Base-by-base conservation (phyloP, 1,284 basidiomycete species). In the Pterula multifida region DNA sequence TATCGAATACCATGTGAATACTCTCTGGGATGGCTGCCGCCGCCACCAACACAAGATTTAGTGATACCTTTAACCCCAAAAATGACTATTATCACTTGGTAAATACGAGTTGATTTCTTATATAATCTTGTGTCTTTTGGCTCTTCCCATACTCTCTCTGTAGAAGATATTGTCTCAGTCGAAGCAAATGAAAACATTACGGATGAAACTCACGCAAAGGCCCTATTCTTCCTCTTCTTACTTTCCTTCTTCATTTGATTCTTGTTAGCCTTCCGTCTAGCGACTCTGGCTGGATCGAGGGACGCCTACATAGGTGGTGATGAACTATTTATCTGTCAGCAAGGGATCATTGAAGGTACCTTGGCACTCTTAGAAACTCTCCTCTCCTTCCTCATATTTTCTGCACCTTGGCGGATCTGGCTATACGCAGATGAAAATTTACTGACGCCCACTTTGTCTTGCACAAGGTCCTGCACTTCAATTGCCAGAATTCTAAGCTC, bases 391-490 rank as follows among this genome's bases (percentile, higher is more conserved):
- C 88, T 76, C 28, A 90, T 76, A 28, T 73, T 76, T 25, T 83
- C 65, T 1, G 80, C 78, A 26, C 75, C 71, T 60, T 91, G 83
- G 36, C 90, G 77, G 50, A 98, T 85, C 50, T 75, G 73, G 56
- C 82, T 88, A 68, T 96, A 98, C 0, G 76, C 76, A 17, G 64
- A 65, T 2, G 91, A 79, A 66, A 96, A 98, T 51, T 74, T 76
- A 1, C 84, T 85, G 12, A 83, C 79, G 23, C 93, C 93, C 32
- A 96, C 84, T 69, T 90, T 90, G 45, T 68, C 64, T 61, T 93
- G 93, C 0, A 99, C 68, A 15, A 97, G 76, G 51, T 93, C 90
- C 59, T 92, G 86, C 11, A 98, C 70, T 64, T 99, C 94, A 12
- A 78, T 71, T 0, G 90, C 84, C 0, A 93, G 74, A 2, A 76